These are phyloP conservation scores for Amylocystis lapponica DNA, from an alignment of 768 basidiomycete species.

Conservation along the genomic window DNA sequence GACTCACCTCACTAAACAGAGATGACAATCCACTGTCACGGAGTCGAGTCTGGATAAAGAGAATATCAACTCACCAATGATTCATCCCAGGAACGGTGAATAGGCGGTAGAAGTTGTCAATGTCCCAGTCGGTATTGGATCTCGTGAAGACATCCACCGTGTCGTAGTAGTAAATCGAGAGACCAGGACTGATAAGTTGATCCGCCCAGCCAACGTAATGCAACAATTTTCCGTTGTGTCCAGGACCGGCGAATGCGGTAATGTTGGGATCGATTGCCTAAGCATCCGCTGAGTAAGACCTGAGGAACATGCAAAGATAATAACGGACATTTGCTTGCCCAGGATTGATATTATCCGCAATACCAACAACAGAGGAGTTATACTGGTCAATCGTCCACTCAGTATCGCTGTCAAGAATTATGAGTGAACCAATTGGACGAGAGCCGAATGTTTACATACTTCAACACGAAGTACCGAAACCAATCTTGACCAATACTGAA, in stretches of 20 bases:
- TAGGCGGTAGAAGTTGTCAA: constrained; percentile 28
- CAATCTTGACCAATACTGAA: constrained; percentile 13
- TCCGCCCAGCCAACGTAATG: constrained; percentile 23
- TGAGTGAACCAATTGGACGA: too few species aligned
- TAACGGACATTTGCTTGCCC: constrained; percentile 17
- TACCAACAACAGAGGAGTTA: constrained; percentile 9
- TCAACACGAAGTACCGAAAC: constrained; percentile 15
- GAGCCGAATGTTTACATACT: constrained; percentile 7
- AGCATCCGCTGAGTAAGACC: too few species aligned
- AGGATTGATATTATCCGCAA: constrained; percentile 15
- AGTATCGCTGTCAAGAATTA: constrained; percentile 22
- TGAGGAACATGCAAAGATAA: too few species aligned
- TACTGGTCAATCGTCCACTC: constrained; percentile 14
- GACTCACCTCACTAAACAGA: constrained; percentile 8
- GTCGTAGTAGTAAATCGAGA: constrained; percentile 21
- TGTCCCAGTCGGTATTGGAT: constrained; percentile 13
- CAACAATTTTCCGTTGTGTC: constrained; percentile 19
- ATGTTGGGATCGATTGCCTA: constrained; percentile 21
- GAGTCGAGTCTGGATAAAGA: too few species aligned
- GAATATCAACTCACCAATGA: constrained; percentile 22
- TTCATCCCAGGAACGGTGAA: constrained; percentile 29
- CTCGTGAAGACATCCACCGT: constrained; percentile 18
- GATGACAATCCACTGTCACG: too few species aligned
- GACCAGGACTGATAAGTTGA: constrained; percentile 26
- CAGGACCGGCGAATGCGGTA: constrained; percentile 14